Evolutionary conservation across 2,329 filamentous ascomycete genomes (phyloP).

Genomic region (Alternaria dauci): DNA sequence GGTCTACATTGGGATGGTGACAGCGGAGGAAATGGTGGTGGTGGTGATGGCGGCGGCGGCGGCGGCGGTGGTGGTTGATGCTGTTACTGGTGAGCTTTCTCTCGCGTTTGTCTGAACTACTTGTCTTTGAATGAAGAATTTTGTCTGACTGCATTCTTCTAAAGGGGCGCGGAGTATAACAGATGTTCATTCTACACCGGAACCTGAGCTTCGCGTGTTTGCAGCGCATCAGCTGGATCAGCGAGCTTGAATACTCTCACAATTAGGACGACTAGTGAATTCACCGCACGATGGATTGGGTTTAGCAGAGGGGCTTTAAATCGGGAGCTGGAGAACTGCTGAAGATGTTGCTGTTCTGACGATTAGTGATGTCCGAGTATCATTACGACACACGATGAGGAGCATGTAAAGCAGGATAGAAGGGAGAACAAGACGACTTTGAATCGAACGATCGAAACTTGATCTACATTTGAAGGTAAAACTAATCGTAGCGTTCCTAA

Average conservation of each 20-base stretch:
- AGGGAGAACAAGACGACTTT: background rate
- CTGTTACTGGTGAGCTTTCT: background rate
- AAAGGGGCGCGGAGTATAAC: background rate
- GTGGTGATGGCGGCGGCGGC: constrained; percentile 15
- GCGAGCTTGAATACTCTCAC: background rate
- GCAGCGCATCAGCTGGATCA: background rate
- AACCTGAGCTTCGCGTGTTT: background rate
- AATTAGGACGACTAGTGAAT: background rate
- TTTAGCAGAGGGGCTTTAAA: background rate
- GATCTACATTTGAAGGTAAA: background rate
- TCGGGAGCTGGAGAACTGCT: background rate
- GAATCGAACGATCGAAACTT: background rate
- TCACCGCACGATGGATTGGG: background rate
- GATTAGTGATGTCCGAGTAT: background rate
- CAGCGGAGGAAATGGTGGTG: constrained; percentile 12
- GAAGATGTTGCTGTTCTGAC: background rate
- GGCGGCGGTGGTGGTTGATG: constrained; percentile 10
- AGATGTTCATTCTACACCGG: background rate
- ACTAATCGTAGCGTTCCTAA: background rate
- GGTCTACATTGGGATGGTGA: constrained; percentile 17
- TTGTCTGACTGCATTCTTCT: background rate
- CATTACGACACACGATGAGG: background rate
- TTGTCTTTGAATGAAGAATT: background rate
- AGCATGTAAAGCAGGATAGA: background rate
- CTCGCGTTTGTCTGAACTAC: too few species aligned